Percentiles rank a stretch among this genome's conserved stretches.
Evolutionary conservation across 1,284 basidiomycete species (phyloP).

Genomic region (Chondrostereum purpureum): DNA sequence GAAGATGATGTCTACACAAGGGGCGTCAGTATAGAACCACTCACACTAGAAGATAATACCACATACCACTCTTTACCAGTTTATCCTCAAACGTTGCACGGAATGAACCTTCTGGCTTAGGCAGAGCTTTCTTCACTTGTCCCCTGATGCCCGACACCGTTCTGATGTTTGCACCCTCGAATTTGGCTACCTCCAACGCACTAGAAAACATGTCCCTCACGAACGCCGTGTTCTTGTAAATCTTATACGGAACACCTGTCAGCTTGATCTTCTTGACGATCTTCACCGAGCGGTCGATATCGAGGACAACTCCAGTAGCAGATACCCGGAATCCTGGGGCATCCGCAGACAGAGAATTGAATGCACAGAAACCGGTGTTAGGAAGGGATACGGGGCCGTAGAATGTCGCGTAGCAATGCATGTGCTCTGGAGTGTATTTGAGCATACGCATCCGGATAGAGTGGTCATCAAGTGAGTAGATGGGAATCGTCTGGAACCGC

Average conservation of each 20-base stretch:
- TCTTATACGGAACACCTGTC: slow-evolving; percentile 92
- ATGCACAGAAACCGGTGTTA: slow-evolving; percentile 97
- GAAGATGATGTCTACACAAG: slow-evolving; percentile 85
- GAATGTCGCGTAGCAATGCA: slow-evolving; percentile 98
- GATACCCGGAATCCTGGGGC: slow-evolving; percentile 81
- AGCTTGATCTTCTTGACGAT: slow-evolving; percentile 99
- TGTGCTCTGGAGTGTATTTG: slow-evolving; percentile 99
- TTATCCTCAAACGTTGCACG: slow-evolving; percentile 98
- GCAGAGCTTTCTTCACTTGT: slow-evolving; percentile 92
- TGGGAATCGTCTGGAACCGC: slow-evolving; percentile 90
- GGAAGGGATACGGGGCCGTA: slow-evolving; percentile 87
- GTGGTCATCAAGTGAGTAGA: slow-evolving; percentile 96
- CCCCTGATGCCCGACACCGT: slow-evolving; percentile 96
- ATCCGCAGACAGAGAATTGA: slow-evolving; percentile 76
- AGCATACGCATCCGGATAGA: slow-evolving; percentile 98
- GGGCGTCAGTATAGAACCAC: slow-evolving; percentile 7
- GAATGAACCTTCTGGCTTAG: slow-evolving; percentile 93
- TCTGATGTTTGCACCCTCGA: slow-evolving; percentile 93
- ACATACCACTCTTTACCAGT: slow-evolving; percentile 87
- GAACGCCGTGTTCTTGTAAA: slow-evolving; percentile 99
- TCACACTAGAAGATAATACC: background rate
- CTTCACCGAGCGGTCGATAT: slow-evolving; percentile 86
- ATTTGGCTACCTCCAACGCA: slow-evolving; percentile 94
- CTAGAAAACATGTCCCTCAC: slow-evolving; percentile 96
- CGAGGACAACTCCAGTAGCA: slow-evolving; percentile 92